Evolutionary conservation across 306 rosid species (phyloP), one percentile per base, ranked within the genome.

Genomic region (Macrotyloma uniflorum): DNA sequence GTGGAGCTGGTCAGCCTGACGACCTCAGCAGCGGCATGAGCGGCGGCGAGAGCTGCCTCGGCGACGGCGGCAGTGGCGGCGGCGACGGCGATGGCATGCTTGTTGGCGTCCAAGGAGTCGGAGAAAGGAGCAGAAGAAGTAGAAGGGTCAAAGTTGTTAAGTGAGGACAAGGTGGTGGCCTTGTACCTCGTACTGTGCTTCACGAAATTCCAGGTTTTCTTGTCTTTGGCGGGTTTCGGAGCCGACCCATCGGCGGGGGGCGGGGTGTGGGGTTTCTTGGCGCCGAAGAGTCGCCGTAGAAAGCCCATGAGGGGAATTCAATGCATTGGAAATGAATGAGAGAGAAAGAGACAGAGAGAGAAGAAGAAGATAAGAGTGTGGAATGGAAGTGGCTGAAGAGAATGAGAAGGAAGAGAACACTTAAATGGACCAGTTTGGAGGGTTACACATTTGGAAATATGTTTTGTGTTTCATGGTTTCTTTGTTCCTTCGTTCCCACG

Each of bases 21-120:
- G 0, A 95, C 98, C 78, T 95, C 96, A 0, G 97, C 97, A 0
- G 98, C 98, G 1, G 98, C 98, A 23, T 92, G 98, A 1, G 98
- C 97, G 0, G 98, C 98, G 0, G 97, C 93, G 3, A 95, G 92
- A 4, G 98, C 97, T 0, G 97, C 98, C 86, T 95, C 97, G 0
- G 98, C 98, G 0, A 92, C 98, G 5, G 98, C 96, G 0, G 97
- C 98, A 2, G 97, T 95, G 4, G 98, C 98, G 1, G 97, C 94
- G 0, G 98, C 98, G 0, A 95, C 99, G 0, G 98, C 99, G 28
- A 95, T 85, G 7, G 99, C 99, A 76, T 91, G 98, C 69, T 89
- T 89, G 72, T 86, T 89, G 19, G 97, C 81, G 76, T 91, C 96
- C 18, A 86, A 58, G 19, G 86, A 70, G 3, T 79, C 81, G 5